These are phyloP conservation scores for Helianthus annuus DNA, from an alignment of 129 eudicot species.

Conservation along the genomic window HanXRQr2.0-SUNRISE NC_035445.2:118642797-118643296, in stretches of 20 bases:
- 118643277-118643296: conserved; percentile 44
- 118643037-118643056: conserved; percentile 93
- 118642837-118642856: conserved; percentile 95
- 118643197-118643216: conserved; percentile 45
- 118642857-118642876: conserved; percentile 96
- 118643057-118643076: conserved; percentile 85
- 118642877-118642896: conserved; percentile 69
- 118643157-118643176: conserved; percentile 67
- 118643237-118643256: conserved; percentile 57
- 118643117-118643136: not conserved
- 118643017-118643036: conserved; percentile 74
- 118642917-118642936: conserved; percentile 66
- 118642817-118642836: conserved; percentile 99
- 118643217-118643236: conserved; percentile 49
- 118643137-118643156: conserved; percentile 29
- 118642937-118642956: conserved; percentile 84
- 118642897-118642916: conserved; percentile 85
- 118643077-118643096: conserved; percentile 14
- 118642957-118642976: conserved; percentile 95
- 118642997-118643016: conserved; percentile 95
- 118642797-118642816: conserved; percentile 73
- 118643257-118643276: conserved; percentile 10
- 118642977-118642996: conserved; percentile 93
- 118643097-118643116: conserved; percentile 42
- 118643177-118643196: conserved; percentile 15